phyloP scores from a whole-genome alignment of 768 basidiomycete genomes.

The Amanita polypyramis region DNA sequence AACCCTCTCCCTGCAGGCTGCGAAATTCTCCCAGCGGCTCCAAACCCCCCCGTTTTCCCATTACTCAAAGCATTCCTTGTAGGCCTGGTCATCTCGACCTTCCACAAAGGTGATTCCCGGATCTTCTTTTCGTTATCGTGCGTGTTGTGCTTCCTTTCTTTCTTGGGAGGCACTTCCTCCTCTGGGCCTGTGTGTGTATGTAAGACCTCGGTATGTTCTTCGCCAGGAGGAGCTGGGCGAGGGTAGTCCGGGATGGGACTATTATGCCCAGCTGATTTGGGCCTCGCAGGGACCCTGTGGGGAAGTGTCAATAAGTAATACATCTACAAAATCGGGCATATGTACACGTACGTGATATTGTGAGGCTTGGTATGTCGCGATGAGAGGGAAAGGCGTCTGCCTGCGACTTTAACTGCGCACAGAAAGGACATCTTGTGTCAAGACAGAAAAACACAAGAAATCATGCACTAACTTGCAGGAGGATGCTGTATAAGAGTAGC shows the following conservation, averaged over 20 bases:
- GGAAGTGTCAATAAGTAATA: background rate
- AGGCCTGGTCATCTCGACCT: conserved; percentile 37
- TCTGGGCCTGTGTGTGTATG: conserved; percentile 23
- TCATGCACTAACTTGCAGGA: conserved; percentile 33
- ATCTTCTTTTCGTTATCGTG: conserved; percentile 34
- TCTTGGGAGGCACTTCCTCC: conserved; percentile 36
- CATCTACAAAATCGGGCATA: background rate
- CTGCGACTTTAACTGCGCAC: conserved; percentile 19
- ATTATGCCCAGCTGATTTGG: background rate
- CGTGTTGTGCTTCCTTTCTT: conserved; percentile 34
- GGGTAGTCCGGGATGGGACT: conserved; percentile 32
- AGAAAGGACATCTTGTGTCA: background rate
- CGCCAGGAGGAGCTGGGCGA: conserved; percentile 33
- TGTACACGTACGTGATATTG: conserved; percentile 7
- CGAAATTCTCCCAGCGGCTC: conserved; percentile 39
- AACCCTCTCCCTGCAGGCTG: conserved; percentile 42
- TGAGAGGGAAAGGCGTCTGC: conserved; percentile 13
- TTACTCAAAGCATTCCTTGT: conserved; percentile 28
- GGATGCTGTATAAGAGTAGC: conserved; percentile 25
- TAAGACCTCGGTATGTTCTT: conserved; percentile 19
- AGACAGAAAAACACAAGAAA: background rate
- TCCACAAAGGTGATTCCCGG: conserved; percentile 33
- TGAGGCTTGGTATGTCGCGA: conserved; percentile 5
- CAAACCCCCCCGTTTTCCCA: conserved; percentile 23
- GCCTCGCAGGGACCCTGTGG: background rate